Base-by-base conservation (phyloP, 148 eudicot genomes). In the Rhododendron ferrugineum region DNA sequence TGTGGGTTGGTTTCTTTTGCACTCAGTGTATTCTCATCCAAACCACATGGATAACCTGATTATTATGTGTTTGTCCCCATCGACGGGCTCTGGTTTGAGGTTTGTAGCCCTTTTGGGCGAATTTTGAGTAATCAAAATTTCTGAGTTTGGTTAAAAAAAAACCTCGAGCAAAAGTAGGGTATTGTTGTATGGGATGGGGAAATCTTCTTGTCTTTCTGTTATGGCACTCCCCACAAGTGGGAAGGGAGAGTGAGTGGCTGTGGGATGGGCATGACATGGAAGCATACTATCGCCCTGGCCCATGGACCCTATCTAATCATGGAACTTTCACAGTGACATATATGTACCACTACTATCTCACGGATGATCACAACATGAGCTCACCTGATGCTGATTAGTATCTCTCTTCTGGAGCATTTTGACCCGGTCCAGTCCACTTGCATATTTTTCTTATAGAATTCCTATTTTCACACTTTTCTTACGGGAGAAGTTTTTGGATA, bases 221-320 rank as follows among this genome's bases (percentile, higher is more conserved):
- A 6, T 49, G 62, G 15, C 78, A 47, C 78, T 83, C 85, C 85
- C 85, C 62, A 83, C 60, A 83, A 68, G 85, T 83, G 52, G 85
- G 32, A 64, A 37, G 15, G 52, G 50, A 40, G 78, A 40, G 78
- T 62, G 40, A 15, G 75, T 26, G 46, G 73, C 0, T 30, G 50
- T 15, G 40, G n/a, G n/a, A 15, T 42, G 22, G 4, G 76, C 40
- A 68, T 83, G 62, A n/a, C 52, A 11, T 60, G 64, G 84, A 37
- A 36, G 84, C 42, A 44, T 81, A 58, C 44, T 20, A 58, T 81
- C 75, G 32, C 34, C 32, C n/a, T 20, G n/a, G 64, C n/a, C 64
- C 64, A 58, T 58, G 26, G 88, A 85, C 82, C 79, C 81, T 73
- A 86, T 26, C 60, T 6, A 26, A 66, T 66, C 73, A 66, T 66